These are phyloP conservation scores for Aphanomyces euteiches DNA, from an alignment of 352 stramenopile species.

Conservation along the genomic window DNA sequence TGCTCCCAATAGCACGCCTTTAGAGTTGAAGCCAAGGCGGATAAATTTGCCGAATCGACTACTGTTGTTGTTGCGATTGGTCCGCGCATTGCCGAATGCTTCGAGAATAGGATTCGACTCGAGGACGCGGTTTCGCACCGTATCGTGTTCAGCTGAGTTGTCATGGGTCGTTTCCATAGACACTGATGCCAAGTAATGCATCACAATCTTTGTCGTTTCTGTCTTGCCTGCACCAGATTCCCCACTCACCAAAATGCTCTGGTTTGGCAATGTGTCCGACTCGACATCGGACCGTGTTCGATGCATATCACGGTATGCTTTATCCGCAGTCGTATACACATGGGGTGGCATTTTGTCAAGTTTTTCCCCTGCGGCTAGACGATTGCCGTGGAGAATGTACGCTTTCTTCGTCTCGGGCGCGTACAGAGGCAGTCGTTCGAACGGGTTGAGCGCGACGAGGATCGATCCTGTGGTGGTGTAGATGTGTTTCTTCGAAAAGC, in stretches of 20 bases:
- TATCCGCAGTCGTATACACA: conserved; percentile 81
- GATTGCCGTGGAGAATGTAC: conserved; percentile 25
- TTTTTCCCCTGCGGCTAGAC: conserved; percentile 49
- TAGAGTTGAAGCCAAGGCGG: conserved; percentile 84
- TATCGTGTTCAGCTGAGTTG: conserved; percentile 28
- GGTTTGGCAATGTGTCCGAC: conserved; percentile 38
- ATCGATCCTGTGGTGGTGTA: conserved; percentile 48
- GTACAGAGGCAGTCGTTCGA: conserved; percentile 54
- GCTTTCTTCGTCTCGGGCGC: conserved; percentile 36
- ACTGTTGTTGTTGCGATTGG: conserved; percentile 96
- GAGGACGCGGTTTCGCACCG: conserved; percentile 65
- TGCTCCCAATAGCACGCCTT: conserved; percentile 73
- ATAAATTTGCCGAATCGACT: conserved; percentile 97
- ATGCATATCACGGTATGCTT: conserved; percentile 84
- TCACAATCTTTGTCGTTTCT: conserved; percentile 96
- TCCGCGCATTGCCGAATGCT: conserved; percentile 93
- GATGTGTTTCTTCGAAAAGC: conserved; percentile 33
- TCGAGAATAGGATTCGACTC: conserved; percentile 96
- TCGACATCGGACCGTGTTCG: conserved; percentile 47
- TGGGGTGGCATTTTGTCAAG: conserved; percentile 69
- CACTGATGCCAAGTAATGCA: conserved; percentile 92
- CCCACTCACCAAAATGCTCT: conserved; percentile 95
- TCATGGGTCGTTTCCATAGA: conserved; percentile 41
- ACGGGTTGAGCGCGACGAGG: conserved; percentile 53
- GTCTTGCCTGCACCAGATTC: conserved; percentile 95